phyloP scores from a whole-genome alignment of 139 green algal genomes.

The Pleodorina starrii region DNA sequence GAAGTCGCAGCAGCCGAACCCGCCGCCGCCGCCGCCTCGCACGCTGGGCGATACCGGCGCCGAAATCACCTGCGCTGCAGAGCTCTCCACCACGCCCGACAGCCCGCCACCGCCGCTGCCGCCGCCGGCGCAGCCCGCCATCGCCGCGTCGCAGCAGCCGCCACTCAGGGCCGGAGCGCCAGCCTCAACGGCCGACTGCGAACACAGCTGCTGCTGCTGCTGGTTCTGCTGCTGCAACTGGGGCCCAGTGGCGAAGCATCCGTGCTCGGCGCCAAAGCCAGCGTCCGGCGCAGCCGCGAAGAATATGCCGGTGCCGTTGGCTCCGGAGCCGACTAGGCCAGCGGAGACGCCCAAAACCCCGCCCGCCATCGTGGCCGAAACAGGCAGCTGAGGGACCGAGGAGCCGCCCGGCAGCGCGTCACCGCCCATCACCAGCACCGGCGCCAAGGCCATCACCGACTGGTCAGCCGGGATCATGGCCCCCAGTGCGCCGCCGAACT shows the following conservation, averaged over 20 bases:
- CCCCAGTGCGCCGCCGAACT: neutral
- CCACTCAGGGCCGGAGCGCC: neutral
- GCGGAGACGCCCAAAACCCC: neutral
- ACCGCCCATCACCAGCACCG: neutral
- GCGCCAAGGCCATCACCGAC: neutral
- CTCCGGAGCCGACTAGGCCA: neutral
- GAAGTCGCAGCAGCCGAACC: neutral
- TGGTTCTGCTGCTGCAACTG: too few relatives aligned
- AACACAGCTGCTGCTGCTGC: neutral
- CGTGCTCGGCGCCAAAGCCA: neutral
- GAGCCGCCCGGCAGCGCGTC: neutral
- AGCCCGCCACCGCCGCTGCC: neutral
- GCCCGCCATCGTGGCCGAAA: neutral
- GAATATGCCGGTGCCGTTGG: neutral
- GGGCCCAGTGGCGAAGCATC: neutral
- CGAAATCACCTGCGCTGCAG: neutral
- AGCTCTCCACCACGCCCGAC: neutral
- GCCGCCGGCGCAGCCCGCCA: neutral
- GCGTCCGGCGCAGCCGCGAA: neutral
- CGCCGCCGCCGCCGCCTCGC: too few relatives aligned
- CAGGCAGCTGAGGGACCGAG: neutral
- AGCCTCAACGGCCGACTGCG: neutral
- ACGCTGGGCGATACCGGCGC: constrained; percentile 25
- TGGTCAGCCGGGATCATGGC: neutral
- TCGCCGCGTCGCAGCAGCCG: neutral